Evolutionary conservation across 495 filamentous ascomycete species (phyloP).

Genomic region (Penicillium goetzii): DNA sequence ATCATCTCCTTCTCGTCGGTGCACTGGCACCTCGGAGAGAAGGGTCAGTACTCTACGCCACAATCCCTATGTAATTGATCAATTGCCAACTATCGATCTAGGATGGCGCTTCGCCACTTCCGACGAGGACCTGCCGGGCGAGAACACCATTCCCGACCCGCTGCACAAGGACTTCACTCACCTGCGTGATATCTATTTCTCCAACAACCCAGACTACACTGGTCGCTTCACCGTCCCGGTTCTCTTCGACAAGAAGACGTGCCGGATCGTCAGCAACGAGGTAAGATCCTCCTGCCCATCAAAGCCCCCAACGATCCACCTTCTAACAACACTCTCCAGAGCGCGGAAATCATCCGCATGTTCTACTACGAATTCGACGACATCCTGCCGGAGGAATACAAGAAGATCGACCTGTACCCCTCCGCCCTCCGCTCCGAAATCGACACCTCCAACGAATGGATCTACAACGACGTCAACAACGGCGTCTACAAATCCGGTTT

Average conservation of each 20-base stretch:
- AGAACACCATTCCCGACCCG: slow-evolving; percentile 56
- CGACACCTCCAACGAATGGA: slow-evolving; percentile 78
- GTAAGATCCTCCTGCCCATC: slow-evolving; percentile 24
- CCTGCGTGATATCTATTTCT: slow-evolving; percentile 63
- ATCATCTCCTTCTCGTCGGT: slow-evolving; percentile 67
- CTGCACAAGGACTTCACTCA: slow-evolving; percentile 57
- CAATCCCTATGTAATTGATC: not conserved
- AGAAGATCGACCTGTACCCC: slow-evolving; percentile 68
- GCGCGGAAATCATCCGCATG: slow-evolving; percentile 68
- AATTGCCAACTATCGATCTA: slow-evolving; percentile 14
- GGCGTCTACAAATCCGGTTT: slow-evolving; percentile 82
- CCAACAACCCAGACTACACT: slow-evolving; percentile 60
- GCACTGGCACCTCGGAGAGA: slow-evolving; percentile 67
- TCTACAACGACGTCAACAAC: slow-evolving; percentile 84
- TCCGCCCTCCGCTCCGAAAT: slow-evolving; percentile 61
- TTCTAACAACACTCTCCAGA: slow-evolving; percentile 28
- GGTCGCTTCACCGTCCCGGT: slow-evolving; percentile 66
- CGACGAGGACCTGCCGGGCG: slow-evolving; percentile 64
- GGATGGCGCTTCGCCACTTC: slow-evolving; percentile 82
- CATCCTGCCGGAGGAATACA: slow-evolving; percentile 59
- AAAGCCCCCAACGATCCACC: not conserved
- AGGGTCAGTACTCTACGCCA: slow-evolving; percentile 44
- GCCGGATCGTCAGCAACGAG: slow-evolving; percentile 61
- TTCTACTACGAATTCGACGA: slow-evolving; percentile 76
- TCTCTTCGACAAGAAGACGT: slow-evolving; percentile 65